Evolutionary conservation across 371 early-diverging fungal genomes (phyloP).

Genomic region (Globomyces sp.): DNA sequence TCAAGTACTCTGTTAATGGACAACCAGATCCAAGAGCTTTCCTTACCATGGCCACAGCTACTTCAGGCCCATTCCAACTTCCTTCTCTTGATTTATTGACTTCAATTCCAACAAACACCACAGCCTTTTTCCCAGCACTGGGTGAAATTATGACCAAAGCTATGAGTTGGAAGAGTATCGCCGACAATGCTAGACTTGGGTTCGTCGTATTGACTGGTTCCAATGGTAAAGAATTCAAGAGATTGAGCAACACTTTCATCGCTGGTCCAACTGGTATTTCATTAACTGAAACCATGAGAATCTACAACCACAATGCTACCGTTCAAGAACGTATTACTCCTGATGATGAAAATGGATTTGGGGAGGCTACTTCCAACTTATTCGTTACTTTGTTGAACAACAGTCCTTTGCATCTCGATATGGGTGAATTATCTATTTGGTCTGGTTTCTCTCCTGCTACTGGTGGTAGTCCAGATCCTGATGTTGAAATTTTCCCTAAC

Average conservation of each 20-base stretch:
- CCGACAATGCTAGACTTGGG: slow-evolving; percentile 1
- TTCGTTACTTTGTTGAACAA: slow-evolving; percentile 15
- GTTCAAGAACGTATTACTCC: neutral
- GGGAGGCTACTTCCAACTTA: neutral
- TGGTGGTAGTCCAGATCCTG: neutral
- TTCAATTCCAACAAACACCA: neutral
- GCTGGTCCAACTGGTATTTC: slow-evolving; percentile 3
- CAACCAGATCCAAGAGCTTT: neutral
- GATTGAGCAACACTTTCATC: neutral
- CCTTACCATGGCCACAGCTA: neutral
- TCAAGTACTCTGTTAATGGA: slow-evolving; percentile 5
- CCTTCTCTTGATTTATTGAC: neutral
- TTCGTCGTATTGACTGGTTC: neutral
- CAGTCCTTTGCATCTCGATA: slow-evolving; percentile 24
- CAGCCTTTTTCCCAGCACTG: neutral
- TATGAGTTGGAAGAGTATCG: neutral
- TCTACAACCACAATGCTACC: neutral
- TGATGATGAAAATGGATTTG: neutral
- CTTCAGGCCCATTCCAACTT: slow-evolving; percentile 4
- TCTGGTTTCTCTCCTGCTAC: neutral
- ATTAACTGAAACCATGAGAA: neutral
- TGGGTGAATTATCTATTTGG: slow-evolving; percentile 15
- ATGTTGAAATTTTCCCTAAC: neutral
- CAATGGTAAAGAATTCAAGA: neutral
- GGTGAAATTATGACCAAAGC: neutral